phyloP scores from a whole-genome alignment of 2,329 filamentous ascomycete species.

The Paraphaeosphaeria sporulosa region DNA sequence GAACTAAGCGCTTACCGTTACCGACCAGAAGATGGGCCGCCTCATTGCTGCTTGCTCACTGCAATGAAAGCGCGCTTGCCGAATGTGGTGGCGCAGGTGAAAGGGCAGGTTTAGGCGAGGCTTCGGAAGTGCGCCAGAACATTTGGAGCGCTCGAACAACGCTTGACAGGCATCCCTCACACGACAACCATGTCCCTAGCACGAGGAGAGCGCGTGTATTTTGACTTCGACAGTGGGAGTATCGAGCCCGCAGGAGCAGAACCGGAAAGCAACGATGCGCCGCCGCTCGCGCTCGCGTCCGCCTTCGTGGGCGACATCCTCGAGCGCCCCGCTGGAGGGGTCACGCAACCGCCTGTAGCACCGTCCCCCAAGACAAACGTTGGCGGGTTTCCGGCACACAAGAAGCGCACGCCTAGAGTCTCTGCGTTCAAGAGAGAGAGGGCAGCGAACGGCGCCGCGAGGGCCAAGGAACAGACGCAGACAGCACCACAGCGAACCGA shows the following conservation, averaged over 20 bases:
- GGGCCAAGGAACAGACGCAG: slow-evolving; percentile 20
- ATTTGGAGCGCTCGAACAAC: neutral
- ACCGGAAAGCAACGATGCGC: slow-evolving; percentile 24
- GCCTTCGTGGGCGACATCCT: slow-evolving; percentile 76
- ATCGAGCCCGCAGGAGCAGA: slow-evolving; percentile 33
- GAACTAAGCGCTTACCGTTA: too few relatives aligned
- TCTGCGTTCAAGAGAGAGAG: slow-evolving; percentile 83
- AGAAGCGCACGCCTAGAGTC: slow-evolving; percentile 70
- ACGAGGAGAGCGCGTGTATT: slow-evolving; percentile 67
- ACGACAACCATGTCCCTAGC: slow-evolving; percentile 52
- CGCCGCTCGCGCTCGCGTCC: slow-evolving; percentile 26
- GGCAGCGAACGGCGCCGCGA: slow-evolving; percentile 37
- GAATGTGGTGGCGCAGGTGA: neutral
- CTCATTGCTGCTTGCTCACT: neutral
- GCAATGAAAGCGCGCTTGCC: neutral
- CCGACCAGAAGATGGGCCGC: neutral
- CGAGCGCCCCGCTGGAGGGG: slow-evolving; percentile 71
- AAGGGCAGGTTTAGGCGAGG: slow-evolving; percentile 17
- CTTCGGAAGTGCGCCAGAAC: neutral
- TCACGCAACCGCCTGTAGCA: slow-evolving; percentile 69
- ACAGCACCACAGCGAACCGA: slow-evolving; percentile 14
- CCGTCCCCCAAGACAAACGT: slow-evolving; percentile 64
- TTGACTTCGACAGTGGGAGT: slow-evolving; percentile 65
- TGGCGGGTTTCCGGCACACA: slow-evolving; percentile 88
- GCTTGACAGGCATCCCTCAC: neutral